Percentiles rank a stretch among this genome's conserved stretches.
Evolutionary conservation across 2,329 filamentous ascomycete species (phyloP).

Genomic region (Sporothrix brunneoviolacea): DNA sequence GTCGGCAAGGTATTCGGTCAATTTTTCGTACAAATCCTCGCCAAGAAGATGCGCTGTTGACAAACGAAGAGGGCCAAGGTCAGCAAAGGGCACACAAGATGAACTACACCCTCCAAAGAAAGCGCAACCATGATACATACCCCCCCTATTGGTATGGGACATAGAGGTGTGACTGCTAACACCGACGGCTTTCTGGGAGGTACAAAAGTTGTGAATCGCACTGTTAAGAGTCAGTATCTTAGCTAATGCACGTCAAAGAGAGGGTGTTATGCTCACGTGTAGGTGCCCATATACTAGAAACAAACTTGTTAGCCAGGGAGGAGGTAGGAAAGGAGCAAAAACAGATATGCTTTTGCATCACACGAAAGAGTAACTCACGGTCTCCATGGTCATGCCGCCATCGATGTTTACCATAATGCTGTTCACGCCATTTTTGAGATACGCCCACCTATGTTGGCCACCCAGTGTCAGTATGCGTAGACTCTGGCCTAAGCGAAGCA

Average conservation of each 20-base stretch:
- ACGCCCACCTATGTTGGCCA: constrained; percentile 66
- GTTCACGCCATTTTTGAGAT: constrained; percentile 79
- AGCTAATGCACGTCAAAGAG: neutral
- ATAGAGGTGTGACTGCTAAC: neutral
- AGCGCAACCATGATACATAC: neutral
- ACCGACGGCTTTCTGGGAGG: constrained; percentile 70
- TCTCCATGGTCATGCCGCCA: constrained; percentile 88
- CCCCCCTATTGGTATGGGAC: neutral
- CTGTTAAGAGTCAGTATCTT: constrained; percentile 32
- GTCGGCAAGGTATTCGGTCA: constrained; percentile 74
- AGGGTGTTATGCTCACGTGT: constrained; percentile 56
- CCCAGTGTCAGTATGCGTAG: neutral
- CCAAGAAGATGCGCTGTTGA: constrained; percentile 80
- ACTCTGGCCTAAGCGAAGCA: no score
- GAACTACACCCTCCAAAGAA: no score
- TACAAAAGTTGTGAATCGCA: constrained; percentile 98
- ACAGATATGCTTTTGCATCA: neutral
- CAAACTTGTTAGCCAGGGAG: constrained; percentile 7
- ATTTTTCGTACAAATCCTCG: constrained; percentile 89
- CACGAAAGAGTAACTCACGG: constrained; percentile 43
- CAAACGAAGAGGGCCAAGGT: neutral
- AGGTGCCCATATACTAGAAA: constrained; percentile 83
- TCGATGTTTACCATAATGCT: constrained; percentile 91
- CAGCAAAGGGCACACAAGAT: neutral
- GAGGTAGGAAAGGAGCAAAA: neutral